phyloP scores from a whole-genome alignment of 225 moss, liverwort and hornwort genomes.

The Takakia lepidozioides region DNA sequence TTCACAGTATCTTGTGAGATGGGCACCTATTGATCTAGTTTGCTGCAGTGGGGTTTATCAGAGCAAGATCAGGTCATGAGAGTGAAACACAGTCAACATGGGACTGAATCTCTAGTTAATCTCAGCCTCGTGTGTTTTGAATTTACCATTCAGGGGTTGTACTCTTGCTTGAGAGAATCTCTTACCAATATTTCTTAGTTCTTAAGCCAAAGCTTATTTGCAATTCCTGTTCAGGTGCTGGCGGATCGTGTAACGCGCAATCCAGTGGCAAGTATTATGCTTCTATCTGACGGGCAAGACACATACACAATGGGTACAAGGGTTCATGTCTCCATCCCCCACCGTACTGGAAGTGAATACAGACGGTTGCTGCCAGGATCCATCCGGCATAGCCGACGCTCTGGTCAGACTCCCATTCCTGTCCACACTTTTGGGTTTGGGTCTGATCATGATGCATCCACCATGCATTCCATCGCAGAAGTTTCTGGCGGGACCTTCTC shows the following conservation, averaged over 20 bases:
- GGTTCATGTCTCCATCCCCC: conserved; percentile 7
- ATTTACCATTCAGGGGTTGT: no score
- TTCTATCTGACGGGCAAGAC: conserved; percentile 39
- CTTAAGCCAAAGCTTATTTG: no score
- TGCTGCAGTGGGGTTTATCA: no score
- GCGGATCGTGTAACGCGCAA: conserved; percentile 31
- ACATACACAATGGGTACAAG: conserved; percentile 23
- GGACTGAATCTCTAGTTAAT: no score
- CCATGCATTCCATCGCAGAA: conserved; percentile 33
- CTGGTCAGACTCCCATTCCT: conserved; percentile 14
- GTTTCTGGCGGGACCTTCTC: conserved; percentile 42
- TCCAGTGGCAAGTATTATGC: conserved; percentile 40
- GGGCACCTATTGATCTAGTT: background rate
- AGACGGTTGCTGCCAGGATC: conserved; percentile 28
- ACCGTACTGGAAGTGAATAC: conserved; percentile 4
- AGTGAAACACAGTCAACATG: no score
- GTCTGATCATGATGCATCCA: conserved; percentile 31
- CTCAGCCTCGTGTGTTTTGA: no score
- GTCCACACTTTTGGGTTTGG: conserved; percentile 48
- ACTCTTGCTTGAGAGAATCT: no score
- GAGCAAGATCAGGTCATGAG: no score
- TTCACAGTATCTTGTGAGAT: background rate
- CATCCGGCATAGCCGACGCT: conserved; percentile 11
- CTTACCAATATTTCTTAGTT: no score
- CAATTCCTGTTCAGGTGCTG: conserved; percentile 10